Evolutionary conservation across 768 basidiomycete genomes (phyloP).

Genomic region (Lentinula boryana): DNA sequence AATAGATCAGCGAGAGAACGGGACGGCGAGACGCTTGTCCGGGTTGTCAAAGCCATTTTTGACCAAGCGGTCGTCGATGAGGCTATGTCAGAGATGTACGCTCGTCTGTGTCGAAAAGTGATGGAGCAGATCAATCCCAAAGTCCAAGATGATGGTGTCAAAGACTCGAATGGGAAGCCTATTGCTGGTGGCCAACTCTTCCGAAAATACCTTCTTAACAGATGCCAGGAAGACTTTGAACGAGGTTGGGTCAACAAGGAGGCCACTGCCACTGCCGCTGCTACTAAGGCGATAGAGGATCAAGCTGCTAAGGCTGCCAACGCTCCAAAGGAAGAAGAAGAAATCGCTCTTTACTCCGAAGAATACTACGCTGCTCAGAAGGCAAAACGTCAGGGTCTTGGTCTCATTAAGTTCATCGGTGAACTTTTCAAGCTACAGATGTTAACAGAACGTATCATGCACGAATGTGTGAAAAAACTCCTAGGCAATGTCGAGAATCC

Average conservation of each 20-base stretch:
- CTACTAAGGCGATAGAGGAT: slow-evolving; percentile 80
- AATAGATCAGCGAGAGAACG: slow-evolving; percentile 90
- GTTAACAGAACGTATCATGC: slow-evolving; percentile 97
- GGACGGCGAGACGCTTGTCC: slow-evolving; percentile 90
- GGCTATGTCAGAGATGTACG: slow-evolving; percentile 97
- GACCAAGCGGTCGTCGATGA: slow-evolving; percentile 93
- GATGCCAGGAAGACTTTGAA: slow-evolving; percentile 98
- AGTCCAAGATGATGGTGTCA: slow-evolving; percentile 86
- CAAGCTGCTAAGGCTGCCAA: slow-evolving; percentile 68
- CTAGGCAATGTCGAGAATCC: slow-evolving; percentile 91
- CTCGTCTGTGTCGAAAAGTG: slow-evolving; percentile 90
- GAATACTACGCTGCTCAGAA: slow-evolving; percentile 96
- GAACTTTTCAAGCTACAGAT: slow-evolving; percentile 98
- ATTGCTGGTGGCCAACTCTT: slow-evolving; percentile 91
- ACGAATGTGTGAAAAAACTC: slow-evolving; percentile 95
- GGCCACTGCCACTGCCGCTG: slow-evolving; percentile 79
- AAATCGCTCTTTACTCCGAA: slow-evolving; percentile 82
- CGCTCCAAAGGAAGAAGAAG: slow-evolving; percentile 51
- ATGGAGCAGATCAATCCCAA: slow-evolving; percentile 88
- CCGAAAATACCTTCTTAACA: slow-evolving; percentile 93
- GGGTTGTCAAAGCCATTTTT: slow-evolving; percentile 93
- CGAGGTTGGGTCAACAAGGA: slow-evolving; percentile 91
- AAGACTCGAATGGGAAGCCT: slow-evolving; percentile 76
- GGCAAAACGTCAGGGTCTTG: slow-evolving; percentile 94
- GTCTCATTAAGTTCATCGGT: slow-evolving; percentile 96